Percentiles rank a stretch among this genome's conserved stretches.
Conservation (phyloP, 2,329 filamentous ascomycete species). For the Xylariaceae sp. region DNA sequence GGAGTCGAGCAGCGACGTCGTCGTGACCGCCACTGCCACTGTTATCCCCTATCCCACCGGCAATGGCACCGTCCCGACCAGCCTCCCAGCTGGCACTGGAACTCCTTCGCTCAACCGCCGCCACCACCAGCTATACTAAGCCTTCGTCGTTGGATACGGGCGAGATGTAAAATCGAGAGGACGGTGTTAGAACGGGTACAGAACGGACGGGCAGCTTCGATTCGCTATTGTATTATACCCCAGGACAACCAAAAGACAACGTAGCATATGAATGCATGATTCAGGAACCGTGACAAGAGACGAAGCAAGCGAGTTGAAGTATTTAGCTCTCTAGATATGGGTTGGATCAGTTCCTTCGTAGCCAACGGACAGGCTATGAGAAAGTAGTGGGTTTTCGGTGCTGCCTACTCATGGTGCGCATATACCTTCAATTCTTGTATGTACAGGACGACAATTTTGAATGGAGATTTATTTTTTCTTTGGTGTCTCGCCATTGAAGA, state of each 20-base stretch:
- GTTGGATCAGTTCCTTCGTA: constrained; percentile 15
- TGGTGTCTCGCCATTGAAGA: too few species aligned
- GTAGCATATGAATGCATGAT: constrained; percentile 19
- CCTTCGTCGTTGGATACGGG: not conserved
- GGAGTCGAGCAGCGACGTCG: constrained; percentile 39
- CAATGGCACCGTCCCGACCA: constrained; percentile 35
- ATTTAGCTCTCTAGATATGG: constrained; percentile 12
- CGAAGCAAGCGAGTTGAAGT: constrained; percentile 12
- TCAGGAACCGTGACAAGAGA: constrained; percentile 10
- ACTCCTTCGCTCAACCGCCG: constrained; percentile 8
- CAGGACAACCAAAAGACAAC: constrained; percentile 6
- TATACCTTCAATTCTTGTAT: constrained; percentile 35
- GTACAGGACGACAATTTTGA: constrained; percentile 33
- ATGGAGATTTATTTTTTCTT: constrained; percentile 26
- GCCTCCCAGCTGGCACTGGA: constrained; percentile 43
- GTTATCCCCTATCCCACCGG: constrained; percentile 49
- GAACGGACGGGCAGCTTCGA: constrained; percentile 3
- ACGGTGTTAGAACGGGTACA: not conserved
- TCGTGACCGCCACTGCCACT: constrained; percentile 42
- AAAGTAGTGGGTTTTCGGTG: not conserved
- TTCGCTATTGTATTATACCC: constrained; percentile 22
- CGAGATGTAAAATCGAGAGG: not conserved
- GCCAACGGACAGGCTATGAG: constrained; percentile 2
- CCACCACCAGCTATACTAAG: constrained; percentile 25
- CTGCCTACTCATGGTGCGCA: constrained; percentile 10